Evolutionary conservation across 306 rosid genomes (phyloP).

Genomic region (Prunus mongolica): DNA sequence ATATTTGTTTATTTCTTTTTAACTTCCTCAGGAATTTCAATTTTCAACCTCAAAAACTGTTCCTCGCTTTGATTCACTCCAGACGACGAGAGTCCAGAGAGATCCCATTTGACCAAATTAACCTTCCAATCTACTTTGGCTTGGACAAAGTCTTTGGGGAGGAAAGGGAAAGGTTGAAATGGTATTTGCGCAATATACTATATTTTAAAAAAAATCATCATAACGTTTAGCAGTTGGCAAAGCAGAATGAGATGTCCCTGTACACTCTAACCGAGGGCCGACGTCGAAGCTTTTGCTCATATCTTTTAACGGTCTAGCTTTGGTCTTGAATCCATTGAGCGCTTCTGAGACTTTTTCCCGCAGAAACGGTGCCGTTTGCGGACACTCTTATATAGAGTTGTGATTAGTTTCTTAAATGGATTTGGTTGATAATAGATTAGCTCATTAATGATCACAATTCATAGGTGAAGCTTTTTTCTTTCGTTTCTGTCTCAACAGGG

Average conservation of each 20-base stretch:
- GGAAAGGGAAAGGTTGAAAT: constrained; percentile 1
- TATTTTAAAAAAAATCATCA: neutral
- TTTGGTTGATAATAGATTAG: neutral
- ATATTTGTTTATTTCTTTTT: neutral
- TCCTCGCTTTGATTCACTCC: neutral
- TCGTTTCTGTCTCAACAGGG: neutral
- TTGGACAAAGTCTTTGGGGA: neutral
- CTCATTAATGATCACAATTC: neutral
- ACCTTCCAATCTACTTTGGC: neutral
- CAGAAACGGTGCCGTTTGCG: too few species aligned
- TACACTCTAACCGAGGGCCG: neutral
- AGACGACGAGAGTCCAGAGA: neutral
- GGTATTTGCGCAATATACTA: neutral
- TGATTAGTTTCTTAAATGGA: too few species aligned
- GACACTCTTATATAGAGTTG: too few species aligned
- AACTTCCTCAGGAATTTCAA: constrained; percentile 13
- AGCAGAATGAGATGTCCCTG: neutral
- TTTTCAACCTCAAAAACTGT: constrained; percentile 32
- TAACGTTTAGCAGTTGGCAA: neutral
- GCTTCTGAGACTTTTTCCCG: too few species aligned
- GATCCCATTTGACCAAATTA: constrained; percentile 14
- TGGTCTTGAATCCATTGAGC: neutral
- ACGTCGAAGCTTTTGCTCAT: neutral
- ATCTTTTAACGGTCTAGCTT: neutral
- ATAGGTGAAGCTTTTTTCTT: neutral